Evolutionary conservation across 768 basidiomycete genomes (phyloP), one percentile per base, ranked within the genome.

Genomic region (Rhodocollybia butyracea): DNA sequence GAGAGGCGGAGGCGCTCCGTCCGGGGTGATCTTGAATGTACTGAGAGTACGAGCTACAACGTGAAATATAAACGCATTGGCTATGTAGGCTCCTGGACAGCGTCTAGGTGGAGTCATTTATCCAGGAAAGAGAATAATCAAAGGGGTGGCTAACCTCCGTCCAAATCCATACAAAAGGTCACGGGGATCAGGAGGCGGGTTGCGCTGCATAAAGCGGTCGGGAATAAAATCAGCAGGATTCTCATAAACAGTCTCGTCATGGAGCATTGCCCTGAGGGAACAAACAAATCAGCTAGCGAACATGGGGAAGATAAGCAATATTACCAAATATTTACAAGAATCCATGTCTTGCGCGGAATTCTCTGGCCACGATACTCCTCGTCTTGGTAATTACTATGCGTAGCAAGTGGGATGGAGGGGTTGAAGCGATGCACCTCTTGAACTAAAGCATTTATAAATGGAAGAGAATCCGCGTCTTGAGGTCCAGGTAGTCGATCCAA

Each of bases 401-500:
- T 34, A n/a, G 57, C 34, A 6, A 59, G 27, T 8, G 55, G 54
- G 4, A 56, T 50, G 2, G 42, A 21, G 15, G 58, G 58, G 32
- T 59, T 29, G 30, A 59, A 38, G 12, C 58, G 38, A 5, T 43
- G 55, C 12, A 64, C 43, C 55, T 70, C 69, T 40, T 58, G 61
- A 26, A 69, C 40, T 5, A 70, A 26, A 45, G 47, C 51, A 15
- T 65, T 57, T 6, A 71, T 45, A 54, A 67, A 71, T 1, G 68
- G 67, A 19, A 71, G 55, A 19, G 56, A 56, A 15, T 42, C 51
- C 8, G 60, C 48, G 53, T 71, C 68, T 3, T 56, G 57, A 45
- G 64, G 55, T 39, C 58, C 55, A 8, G 68, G 66, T 2, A 68
- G 62, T 12, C 63, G 57, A 22, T 62, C 54, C 12, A 39, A 46